Base-by-base conservation (phyloP, 352 stramenopile genomes). In the Aphanomyces cochlioides region DNA sequence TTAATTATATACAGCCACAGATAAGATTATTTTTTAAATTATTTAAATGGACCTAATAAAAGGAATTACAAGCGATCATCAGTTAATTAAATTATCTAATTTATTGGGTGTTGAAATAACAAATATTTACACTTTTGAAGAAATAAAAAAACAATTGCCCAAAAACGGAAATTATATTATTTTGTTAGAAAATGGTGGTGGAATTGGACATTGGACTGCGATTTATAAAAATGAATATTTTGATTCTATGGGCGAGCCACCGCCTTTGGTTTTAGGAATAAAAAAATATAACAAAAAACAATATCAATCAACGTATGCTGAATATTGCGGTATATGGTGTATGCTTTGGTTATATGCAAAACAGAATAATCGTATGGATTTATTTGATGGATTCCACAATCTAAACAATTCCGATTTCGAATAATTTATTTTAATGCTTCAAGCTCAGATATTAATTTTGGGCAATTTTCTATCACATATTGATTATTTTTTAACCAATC, bases 1-100 rank as follows among this genome's bases (percentile, higher is more conserved):
- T 37, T 17, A 17, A 37, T 61, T 19, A n/a, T 61, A 13, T 43
- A 17, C 43, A 7, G 1, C 19, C 34, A n/a, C 59, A 69, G 56
- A 69, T 5, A 69, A 59, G 10, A 63, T 63, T 7, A 37, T 47
- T 60, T 8, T 41, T 15, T 59, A 34, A 47, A 28, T 28, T 47
- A 40, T 36, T 67, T 67, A 67, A n/a, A 67, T 57, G 28, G 6
- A 57, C 28, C 41, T 69, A 40, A 69, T 69, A 48, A 69, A 50
- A 61, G 63, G 63, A 7, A 47, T 69, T 28, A 36, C 40, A 21
- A 48, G 13, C 13, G 63, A 69, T 63, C 47, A 60, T 37, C 41
- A 69, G 5, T 28, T 69, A 28, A 57, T 69, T 28, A 19, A 28
- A 28, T 19, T 69, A 7, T 41, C 63, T 39, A 39, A 69, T n/a